A percentile compares a stretch with the other conserved stretches of the same genome.
phyloP scores from a whole-genome alignment of 164 flowering plant genomes.

The Magnolia changhungtana region DNA sequence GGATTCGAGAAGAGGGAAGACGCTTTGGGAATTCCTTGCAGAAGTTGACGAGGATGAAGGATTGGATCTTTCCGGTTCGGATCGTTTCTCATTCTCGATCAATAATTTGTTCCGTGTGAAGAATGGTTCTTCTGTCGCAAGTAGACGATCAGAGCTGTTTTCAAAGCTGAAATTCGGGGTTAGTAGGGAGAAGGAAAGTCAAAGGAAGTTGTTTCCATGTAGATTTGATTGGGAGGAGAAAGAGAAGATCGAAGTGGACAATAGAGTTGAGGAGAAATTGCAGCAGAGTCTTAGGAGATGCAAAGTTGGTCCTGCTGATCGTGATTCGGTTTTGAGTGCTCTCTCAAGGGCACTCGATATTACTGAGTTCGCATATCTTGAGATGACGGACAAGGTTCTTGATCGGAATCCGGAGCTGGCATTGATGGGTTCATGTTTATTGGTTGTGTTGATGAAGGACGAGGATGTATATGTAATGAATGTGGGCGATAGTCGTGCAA shows the following conservation, averaged over 20 bases:
- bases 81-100: conserved; percentile 84
- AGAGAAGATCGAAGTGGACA: conserved; percentile 48
- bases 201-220: conserved; percentile 66
- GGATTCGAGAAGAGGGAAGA: conserved; percentile 44
- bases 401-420: conserved; percentile 91
- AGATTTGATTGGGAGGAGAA: conserved; percentile 63
- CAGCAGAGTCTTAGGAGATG: conserved; percentile 42
- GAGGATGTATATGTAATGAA: conserved; percentile 99
- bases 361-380: conserved; percentile 77
- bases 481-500: conserved; percentile 96
- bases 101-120: conserved; percentile 70
- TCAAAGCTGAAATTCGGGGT: conserved; percentile 77
- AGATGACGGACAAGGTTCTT: conserved; percentile 85
- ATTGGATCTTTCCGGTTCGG: conserved; percentile 90
- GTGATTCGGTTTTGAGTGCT: conserved; percentile 73
- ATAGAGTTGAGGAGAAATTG: conserved; percentile 40
- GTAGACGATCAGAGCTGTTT: conserved; percentile 60
- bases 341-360: conserved; percentile 73
- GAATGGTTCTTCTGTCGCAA: conserved; percentile 57
- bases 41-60: conserved; percentile 84
- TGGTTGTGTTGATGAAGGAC: conserved; percentile 90
- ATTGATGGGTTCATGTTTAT: conserved; percentile 92
- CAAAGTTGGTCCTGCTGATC: conserved; percentile 80
- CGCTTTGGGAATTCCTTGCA: conserved; percentile 82
- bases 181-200: conserved; percentile 55